Base-by-base conservation (phyloP, 352 stramenopile genomes). In the Phytophthora foliorum region DNA sequence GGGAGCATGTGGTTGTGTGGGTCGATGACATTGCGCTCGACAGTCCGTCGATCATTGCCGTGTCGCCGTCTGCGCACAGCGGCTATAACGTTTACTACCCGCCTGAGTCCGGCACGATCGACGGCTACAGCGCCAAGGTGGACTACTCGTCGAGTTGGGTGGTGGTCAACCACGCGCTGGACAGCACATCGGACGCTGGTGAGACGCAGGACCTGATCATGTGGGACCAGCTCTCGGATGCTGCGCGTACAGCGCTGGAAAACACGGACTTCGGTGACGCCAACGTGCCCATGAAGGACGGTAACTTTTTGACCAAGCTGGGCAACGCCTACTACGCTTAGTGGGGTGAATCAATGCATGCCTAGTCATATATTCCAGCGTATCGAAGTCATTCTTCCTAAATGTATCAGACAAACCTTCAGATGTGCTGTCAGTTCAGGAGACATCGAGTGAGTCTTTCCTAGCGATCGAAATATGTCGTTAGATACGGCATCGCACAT, bases 1-100 rank as follows among this genome's bases (percentile, higher is more conserved):
- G 69, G 69, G 74, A 79, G 56, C 66, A 82, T 55, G 58, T 79
- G n/a, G 59, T 82, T 1, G 58, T 78, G 16, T 84, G 73, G 76
- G 67, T 81, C 54, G 62, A 79, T 46, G 55, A 71, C 24, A 63
- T 63, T 31, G 58, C 48, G 0, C 53, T 71, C 24, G 49, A 2
- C 32, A 77, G 49, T 29, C 69, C 69, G 46, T 57, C 58, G 57
- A 74, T 77, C 25, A 11, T 74, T 9, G 69, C 45, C 7, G 66
- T 69, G 9, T 62, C 67, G 3, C 55, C 67, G 17, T 75, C 67
- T 22, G 67, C 67, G 1, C 67, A 72, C 54, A 67, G 54, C 56
- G 67, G 67, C 34, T 75, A 75, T 56, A 60, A 48, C 36, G 67
- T 70, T 31, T 75, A 75, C 51, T 69, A 69, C 42, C 67, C 67